phyloP scores from a whole-genome alignment of 805 yeast genomes.

The Candida stauntonica region DNA sequence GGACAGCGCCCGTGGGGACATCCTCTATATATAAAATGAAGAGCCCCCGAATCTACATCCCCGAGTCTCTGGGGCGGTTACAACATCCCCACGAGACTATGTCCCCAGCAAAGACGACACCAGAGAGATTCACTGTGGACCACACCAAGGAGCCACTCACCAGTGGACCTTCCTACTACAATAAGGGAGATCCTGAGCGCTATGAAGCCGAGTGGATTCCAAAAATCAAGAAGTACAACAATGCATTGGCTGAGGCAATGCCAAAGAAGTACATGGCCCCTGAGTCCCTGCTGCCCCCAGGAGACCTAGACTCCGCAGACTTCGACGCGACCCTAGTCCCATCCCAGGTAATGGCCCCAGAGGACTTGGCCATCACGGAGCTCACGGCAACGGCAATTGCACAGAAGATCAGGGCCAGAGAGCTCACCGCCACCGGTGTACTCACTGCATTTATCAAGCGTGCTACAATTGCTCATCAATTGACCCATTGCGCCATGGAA shows the following conservation, averaged over 20 bases:
- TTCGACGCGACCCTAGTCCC: constrained; percentile 25
- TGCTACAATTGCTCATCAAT: constrained; percentile 61
- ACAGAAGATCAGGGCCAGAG: constrained; percentile 13
- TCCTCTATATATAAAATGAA: too few relatives aligned
- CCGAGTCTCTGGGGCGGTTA: too few relatives aligned
- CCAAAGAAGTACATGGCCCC: constrained; percentile 26
- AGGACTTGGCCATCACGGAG: constrained; percentile 22
- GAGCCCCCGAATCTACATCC: too few relatives aligned
- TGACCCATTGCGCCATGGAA: constrained; percentile 56
- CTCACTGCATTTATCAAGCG: constrained; percentile 31
- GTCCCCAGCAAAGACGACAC: constrained; percentile 9
- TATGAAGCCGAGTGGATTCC: constrained; percentile 24
- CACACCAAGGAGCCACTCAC: constrained; percentile 19
- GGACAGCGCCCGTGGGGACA: too few relatives aligned
- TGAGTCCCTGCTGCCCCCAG: constrained; percentile 17
- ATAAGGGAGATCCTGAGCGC: constrained; percentile 17
- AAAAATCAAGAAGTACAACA: constrained; percentile 22
- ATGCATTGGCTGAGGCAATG: constrained; percentile 16
- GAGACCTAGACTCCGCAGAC: constrained; percentile 18
- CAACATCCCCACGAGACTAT: too few relatives aligned
- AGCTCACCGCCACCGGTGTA: constrained; percentile 20
- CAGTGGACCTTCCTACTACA: constrained; percentile 3
- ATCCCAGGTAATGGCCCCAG: constrained; percentile 16
- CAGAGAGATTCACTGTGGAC: constrained; percentile 11
- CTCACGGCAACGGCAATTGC: constrained; percentile 21